phyloP scores from a whole-genome alignment of 192 early-diverging fungal genomes.

The Backusella psychrophila region DNA sequence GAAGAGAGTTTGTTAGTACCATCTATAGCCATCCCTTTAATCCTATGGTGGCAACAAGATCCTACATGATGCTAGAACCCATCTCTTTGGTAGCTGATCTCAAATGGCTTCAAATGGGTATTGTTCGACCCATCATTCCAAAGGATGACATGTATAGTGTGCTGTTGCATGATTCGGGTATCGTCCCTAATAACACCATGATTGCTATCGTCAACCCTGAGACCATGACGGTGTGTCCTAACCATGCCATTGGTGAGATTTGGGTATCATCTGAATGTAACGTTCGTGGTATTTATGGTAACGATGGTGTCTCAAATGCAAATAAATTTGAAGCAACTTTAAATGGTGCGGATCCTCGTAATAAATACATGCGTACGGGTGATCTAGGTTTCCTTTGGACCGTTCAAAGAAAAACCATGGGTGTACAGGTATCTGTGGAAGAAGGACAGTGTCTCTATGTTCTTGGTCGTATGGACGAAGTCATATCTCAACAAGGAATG shows the following conservation, averaged over 20 bases:
- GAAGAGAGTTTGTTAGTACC: conserved; percentile 63
- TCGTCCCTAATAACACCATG: conserved; percentile 71
- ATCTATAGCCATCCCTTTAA: conserved; percentile 77
- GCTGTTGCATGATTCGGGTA: conserved; percentile 69
- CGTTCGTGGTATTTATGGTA: conserved; percentile 39
- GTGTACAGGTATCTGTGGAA: conserved; percentile 40
- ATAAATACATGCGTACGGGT: conserved; percentile 74
- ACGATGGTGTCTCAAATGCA: conserved; percentile 32
- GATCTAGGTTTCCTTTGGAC: conserved; percentile 81
- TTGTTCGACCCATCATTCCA: conserved; percentile 52
- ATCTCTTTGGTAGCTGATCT: conserved; percentile 63
- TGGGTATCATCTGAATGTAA: conserved; percentile 73
- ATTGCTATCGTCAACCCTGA: conserved; percentile 83
- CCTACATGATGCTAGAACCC: conserved; percentile 73
- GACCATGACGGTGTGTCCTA: conserved; percentile 60
- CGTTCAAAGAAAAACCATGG: conserved; percentile 37
- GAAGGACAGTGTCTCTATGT: conserved; percentile 76
- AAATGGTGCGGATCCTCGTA: conserved; percentile 55
- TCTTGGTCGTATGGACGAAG: conserved; percentile 66
- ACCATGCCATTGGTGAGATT: conserved; percentile 79
- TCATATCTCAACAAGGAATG: conserved; percentile 65
- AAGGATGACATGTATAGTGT: conserved; percentile 50
- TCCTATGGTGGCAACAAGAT: conserved; percentile 75
- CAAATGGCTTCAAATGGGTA: conserved; percentile 61
- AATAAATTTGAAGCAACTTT: conserved; percentile 48